These are phyloP conservation scores for Termitomyces sp. DNA, from an alignment of 768 basidiomycete species.

Conservation along the genomic window DNA sequence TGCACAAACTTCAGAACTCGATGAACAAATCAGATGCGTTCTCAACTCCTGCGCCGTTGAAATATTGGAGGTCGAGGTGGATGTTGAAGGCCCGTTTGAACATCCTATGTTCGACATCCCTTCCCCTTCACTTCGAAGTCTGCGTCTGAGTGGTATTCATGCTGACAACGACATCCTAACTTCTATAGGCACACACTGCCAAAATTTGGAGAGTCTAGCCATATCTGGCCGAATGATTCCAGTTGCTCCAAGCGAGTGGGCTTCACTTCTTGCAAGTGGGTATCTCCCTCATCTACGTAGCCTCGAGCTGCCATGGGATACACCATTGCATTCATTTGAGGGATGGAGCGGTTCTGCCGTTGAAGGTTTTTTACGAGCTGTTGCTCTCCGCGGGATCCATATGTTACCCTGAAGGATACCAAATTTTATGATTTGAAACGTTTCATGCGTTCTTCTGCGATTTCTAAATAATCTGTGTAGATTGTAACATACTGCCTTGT, in stretches of 20 bases:
- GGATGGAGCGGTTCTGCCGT: conserved; percentile 27
- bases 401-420: conserved; percentile 3
- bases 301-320: conserved; percentile 36
- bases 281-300: conserved; percentile 29
- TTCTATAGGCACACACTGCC: conserved; percentile 30
- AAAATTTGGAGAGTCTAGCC: conserved; percentile 35
- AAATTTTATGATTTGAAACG: not conserved
- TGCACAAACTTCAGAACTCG: conserved; percentile 27
- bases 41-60: conserved; percentile 38
- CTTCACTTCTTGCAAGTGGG: conserved; percentile 32
- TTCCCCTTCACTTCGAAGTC: conserved; percentile 27
- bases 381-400: conserved; percentile 17
- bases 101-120: conserved; percentile 30
- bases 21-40: conserved; percentile 38
- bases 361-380: conserved; percentile 15
- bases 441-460: not conserved
- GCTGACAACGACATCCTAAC: conserved; percentile 33
- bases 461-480: not conserved
- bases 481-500: not conserved
- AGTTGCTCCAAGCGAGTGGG: conserved; percentile 40
- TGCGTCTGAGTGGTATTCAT: conserved; percentile 40
- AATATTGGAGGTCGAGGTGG: conserved; percentile 40
- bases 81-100: conserved; percentile 19
- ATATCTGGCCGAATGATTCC: conserved; percentile 36
- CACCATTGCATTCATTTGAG: conserved; percentile 35